phyloP scores from a whole-genome alignment of 495 filamentous ascomycete species.

The Penicillium samsonianum region DNA sequence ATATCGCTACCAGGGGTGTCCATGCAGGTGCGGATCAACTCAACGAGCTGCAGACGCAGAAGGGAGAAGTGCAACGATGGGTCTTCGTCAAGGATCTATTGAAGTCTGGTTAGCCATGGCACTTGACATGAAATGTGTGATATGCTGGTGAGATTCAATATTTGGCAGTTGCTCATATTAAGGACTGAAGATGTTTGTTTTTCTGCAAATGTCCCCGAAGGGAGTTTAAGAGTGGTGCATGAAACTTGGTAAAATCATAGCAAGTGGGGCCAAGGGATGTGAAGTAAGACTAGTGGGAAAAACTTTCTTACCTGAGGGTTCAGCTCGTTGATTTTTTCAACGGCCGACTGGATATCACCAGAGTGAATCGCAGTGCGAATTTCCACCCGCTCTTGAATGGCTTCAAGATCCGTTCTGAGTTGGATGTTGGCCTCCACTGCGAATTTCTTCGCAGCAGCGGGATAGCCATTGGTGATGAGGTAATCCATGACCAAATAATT shows the following conservation, averaged over 20 bases:
- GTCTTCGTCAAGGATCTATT: conserved; percentile 83
- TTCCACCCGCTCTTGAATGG: conserved; percentile 74
- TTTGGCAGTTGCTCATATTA: conserved; percentile 73
- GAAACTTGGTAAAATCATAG: conserved; percentile 96
- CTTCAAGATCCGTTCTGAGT: conserved; percentile 65
- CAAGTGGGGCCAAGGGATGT: conserved; percentile 36
- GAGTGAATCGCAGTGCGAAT: conserved; percentile 79
- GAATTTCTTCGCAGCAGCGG: conserved; percentile 90
- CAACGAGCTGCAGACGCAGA: conserved; percentile 86
- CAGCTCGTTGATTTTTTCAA: conserved; percentile 83
- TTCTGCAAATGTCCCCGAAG: conserved; percentile 80
- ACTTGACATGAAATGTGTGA: conserved; percentile 18
- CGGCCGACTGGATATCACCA: conserved; percentile 81
- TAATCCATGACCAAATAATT: conserved; percentile 97
- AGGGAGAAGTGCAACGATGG: conserved; percentile 86
- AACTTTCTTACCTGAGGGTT: conserved; percentile 76
- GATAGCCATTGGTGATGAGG: conserved; percentile 92
- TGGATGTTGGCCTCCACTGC: conserved; percentile 88
- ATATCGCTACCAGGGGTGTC: conserved; percentile 69
- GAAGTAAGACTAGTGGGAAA: conserved; percentile 13
- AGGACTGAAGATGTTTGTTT: conserved; percentile 93
- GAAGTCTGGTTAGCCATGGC: conserved; percentile 34
- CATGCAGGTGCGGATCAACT: conserved; percentile 80
- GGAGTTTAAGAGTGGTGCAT: conserved; percentile 98
- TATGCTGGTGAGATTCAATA: conserved; percentile 13